phyloP scores from a whole-genome alignment of 805 yeast genomes.

The Lipomyces japonicus region DNA sequence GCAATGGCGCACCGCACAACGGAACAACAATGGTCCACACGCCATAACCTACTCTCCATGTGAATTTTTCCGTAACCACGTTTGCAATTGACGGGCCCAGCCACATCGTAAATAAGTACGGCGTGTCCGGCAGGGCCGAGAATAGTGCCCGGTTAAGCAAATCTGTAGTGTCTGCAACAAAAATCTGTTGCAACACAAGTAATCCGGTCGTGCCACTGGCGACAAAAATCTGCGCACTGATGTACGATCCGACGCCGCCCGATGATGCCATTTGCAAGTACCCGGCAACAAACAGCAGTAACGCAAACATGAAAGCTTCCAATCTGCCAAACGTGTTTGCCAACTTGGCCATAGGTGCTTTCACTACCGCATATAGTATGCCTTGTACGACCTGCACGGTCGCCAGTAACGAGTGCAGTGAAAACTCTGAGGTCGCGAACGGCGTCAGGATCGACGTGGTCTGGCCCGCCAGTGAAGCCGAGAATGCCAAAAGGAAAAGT shows the following conservation, averaged over 20 bases:
- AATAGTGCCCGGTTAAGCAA: slow-evolving; percentile 42
- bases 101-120: slow-evolving; percentile 45
- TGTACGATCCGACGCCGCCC: slow-evolving; percentile 38
- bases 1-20: slow-evolving; percentile 34
- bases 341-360: slow-evolving; percentile 43
- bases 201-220: slow-evolving; percentile 43
- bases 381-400: slow-evolving; percentile 42
- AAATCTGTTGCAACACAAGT: slow-evolving; percentile 38
- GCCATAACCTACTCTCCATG: slow-evolving; percentile 56
- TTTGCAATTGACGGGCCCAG: slow-evolving; percentile 38
- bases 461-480: slow-evolving; percentile 30
- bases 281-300: slow-evolving; percentile 40
- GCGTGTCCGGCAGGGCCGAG: slow-evolving; percentile 40
- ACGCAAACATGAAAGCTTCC: slow-evolving; percentile 38
- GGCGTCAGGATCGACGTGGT: slow-evolving; percentile 35
- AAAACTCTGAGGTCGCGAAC: slow-evolving; percentile 43
- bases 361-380: slow-evolving; percentile 41
- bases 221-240: slow-evolving; percentile 40
- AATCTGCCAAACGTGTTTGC: slow-evolving; percentile 44
- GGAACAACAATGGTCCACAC: slow-evolving; percentile 49
- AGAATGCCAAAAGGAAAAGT: slow-evolving; percentile 29
- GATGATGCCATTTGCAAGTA: slow-evolving; percentile 41
- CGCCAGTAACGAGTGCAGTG: slow-evolving; percentile 42
- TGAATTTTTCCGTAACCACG: slow-evolving; percentile 34
- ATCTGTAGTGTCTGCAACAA: slow-evolving; percentile 40